Evolutionary conservation across 1,284 basidiomycete genomes (phyloP).

Genomic region (Pascua guehoae): DNA sequence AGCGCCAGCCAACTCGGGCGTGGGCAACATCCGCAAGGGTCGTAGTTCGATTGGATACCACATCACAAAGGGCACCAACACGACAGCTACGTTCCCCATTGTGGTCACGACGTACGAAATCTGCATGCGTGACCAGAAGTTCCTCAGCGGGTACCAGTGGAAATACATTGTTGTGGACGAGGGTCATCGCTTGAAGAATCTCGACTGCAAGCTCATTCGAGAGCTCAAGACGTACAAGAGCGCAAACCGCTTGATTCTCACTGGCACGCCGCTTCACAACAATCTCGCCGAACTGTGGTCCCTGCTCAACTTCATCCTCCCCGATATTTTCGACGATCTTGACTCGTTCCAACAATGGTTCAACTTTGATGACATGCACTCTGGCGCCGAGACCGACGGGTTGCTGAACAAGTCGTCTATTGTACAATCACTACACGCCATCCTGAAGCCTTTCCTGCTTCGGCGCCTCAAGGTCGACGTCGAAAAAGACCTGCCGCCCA

Average conservation of each 20-base stretch:
- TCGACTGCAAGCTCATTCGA: slow-evolving; percentile 81
- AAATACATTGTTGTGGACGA: slow-evolving; percentile 93
- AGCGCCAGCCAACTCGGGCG: slow-evolving; percentile 26
- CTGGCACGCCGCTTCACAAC: slow-evolving; percentile 93
- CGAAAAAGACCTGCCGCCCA: slow-evolving; percentile 68
- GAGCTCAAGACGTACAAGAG: slow-evolving; percentile 85
- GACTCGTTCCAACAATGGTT: slow-evolving; percentile 88
- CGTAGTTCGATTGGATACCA: slow-evolving; percentile 21
- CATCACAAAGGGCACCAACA: slow-evolving; percentile 24
- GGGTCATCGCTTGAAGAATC: slow-evolving; percentile 89
- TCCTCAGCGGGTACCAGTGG: slow-evolving; percentile 70
- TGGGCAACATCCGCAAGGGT: slow-evolving; percentile 27
- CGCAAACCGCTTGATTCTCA: slow-evolving; percentile 85
- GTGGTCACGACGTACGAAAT: slow-evolving; percentile 91
- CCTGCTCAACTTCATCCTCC: slow-evolving; percentile 88
- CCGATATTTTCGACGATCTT: slow-evolving; percentile 85
- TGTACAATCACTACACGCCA: slow-evolving; percentile 77
- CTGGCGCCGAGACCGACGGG: slow-evolving; percentile 24
- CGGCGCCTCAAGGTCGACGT: slow-evolving; percentile 89
- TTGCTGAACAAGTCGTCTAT: slow-evolving; percentile 60
- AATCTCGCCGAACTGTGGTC: slow-evolving; percentile 93
- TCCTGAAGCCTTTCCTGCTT: slow-evolving; percentile 92
- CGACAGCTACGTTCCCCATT: slow-evolving; percentile 40
- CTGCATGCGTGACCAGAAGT: slow-evolving; percentile 73
- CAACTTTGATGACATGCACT: slow-evolving; percentile 47